These are phyloP conservation scores for Globisporangium paroecandrum DNA, from an alignment of 352 stramenopile genomes.

Conservation along the genomic window DNA sequence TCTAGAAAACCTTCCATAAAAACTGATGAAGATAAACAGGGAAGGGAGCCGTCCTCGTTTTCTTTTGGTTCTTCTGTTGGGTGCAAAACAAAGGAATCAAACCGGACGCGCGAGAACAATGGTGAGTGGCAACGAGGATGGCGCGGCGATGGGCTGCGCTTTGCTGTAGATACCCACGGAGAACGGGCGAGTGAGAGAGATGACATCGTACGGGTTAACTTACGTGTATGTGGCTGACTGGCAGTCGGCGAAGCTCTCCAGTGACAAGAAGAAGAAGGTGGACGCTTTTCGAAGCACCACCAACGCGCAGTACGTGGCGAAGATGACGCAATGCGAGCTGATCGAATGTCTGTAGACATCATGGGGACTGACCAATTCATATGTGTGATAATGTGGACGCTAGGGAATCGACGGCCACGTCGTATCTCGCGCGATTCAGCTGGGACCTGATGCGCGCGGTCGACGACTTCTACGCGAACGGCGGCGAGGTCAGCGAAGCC, in stretches of 20 bases:
- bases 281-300: slow-evolving; percentile 72
- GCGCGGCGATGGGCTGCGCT: not conserved
- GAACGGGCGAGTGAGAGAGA: not conserved
- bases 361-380: not conserved
- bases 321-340: not conserved
- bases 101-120: not conserved
- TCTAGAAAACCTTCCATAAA: not conserved
- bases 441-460: slow-evolving; percentile 78
- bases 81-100: slow-evolving; percentile 9
- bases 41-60: not conserved
- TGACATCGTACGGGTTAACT: not conserved
- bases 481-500: slow-evolving; percentile 28
- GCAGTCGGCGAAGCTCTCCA: slow-evolving; percentile 42
- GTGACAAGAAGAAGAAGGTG: slow-evolving; percentile 73
- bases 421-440: slow-evolving; percentile 75
- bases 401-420: slow-evolving; percentile 65
- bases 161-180: not conserved
- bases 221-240: not conserved
- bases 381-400: not conserved
- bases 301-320: slow-evolving; percentile 50
- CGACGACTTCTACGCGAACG: slow-evolving; percentile 74
- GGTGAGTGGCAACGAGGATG: not conserved
- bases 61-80: not conserved
- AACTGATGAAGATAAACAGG: not conserved
- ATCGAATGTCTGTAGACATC: not conserved